Evolutionary conservation across 306 rosid species (phyloP).

Genomic region (Cyamopsis tetragonoloba): DNA sequence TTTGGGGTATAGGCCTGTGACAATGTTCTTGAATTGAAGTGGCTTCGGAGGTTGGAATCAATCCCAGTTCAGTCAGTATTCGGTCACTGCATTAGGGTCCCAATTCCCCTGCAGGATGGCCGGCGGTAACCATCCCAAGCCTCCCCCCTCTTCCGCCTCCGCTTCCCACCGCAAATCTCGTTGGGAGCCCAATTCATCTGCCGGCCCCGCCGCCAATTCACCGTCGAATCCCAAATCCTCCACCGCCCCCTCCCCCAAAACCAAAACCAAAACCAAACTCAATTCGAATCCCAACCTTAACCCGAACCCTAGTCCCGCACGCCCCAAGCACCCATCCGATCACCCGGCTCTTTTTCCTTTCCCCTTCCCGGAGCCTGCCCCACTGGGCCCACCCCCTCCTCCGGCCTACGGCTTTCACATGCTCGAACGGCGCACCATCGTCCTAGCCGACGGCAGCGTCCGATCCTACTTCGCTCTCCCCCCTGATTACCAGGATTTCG

Average conservation of each 20-base stretch:
- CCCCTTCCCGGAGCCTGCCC: conserved; percentile 54
- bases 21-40: too few species aligned
- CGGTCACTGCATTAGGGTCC: too few species aligned
- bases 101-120: conserved; percentile 52
- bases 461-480: conserved; percentile 94
- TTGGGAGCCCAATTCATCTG: conserved; percentile 52
- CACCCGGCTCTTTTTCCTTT: conserved; percentile 28
- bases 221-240: conserved; percentile 41
- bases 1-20: too few species aligned
- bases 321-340: conserved; percentile 32
- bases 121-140: conserved; percentile 59
- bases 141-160: conserved; percentile 37
- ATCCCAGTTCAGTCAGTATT: too few species aligned
- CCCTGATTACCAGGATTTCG: conserved; percentile 72
- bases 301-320: not conserved
- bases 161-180: conserved; percentile 72
- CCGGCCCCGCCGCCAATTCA: conserved; percentile 25
- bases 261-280: conserved; percentile 28
- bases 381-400: conserved; percentile 72
- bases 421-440: conserved; percentile 90
- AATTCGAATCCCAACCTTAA: conserved; percentile 23
- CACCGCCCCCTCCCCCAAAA: conserved; percentile 39
- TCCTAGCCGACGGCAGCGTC: conserved; percentile 85
- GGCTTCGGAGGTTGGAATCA: not conserved
- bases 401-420: conserved; percentile 94